phyloP scores from a whole-genome alignment of 139 green algal species.

The Chlamydomonas applanata region DNA sequence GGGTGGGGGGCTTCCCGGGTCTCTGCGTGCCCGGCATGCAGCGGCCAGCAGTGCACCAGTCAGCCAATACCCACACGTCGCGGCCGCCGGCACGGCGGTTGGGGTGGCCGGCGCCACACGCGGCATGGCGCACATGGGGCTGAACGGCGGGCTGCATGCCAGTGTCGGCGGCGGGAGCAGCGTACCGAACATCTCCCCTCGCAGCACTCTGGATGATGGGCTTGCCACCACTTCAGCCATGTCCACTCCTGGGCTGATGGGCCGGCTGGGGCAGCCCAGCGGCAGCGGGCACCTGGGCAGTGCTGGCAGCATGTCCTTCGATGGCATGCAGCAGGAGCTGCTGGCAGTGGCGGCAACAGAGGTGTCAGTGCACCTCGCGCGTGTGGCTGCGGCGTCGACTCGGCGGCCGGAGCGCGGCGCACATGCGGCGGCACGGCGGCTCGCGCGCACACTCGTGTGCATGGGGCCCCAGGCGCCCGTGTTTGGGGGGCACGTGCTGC shows the following conservation, averaged over 20 bases:
- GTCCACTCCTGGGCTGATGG: too few species aligned
- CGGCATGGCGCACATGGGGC: too few species aligned
- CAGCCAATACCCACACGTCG: too few species aligned
- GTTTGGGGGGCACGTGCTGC: constrained; percentile 62
- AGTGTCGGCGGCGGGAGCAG: too few species aligned
- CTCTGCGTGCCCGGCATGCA: too few species aligned
- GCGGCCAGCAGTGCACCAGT: too few species aligned
- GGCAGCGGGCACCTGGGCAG: not conserved
- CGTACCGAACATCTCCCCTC: too few species aligned
- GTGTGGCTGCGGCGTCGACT: not conserved
- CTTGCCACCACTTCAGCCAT: too few species aligned
- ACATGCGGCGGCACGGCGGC: constrained; percentile 68
- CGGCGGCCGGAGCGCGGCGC: constrained; percentile 12
- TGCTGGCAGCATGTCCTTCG: not conserved
- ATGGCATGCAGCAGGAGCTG: constrained; percentile 52
- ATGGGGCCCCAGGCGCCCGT: constrained; percentile 46
- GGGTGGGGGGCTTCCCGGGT: not conserved
- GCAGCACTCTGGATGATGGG: not conserved
- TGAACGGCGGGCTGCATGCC: too few species aligned
- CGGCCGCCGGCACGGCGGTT: too few species aligned
- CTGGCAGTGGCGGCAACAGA: constrained; percentile 58
- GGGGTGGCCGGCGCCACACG: too few species aligned
- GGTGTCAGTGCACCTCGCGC: constrained; percentile 63
- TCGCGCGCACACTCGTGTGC: constrained; percentile 72
- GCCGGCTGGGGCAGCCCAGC: too few species aligned